A percentile compares a stretch with the other conserved stretches of the same genome.
Evolutionary conservation across 129 eudicot genomes (phyloP).

Genomic region (Chrysanthemum lavandulifolium): DNA sequence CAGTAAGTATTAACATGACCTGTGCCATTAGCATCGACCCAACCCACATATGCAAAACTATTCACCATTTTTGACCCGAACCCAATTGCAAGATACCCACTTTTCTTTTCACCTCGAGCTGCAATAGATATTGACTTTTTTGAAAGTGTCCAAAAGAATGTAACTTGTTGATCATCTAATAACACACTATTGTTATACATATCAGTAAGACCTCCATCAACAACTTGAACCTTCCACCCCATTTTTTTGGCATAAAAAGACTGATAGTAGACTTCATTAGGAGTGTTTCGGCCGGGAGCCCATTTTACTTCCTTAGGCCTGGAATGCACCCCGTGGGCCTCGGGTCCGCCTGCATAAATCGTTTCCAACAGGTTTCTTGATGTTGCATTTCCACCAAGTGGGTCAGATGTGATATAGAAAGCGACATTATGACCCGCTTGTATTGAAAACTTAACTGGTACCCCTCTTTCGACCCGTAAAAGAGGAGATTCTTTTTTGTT

Average conservation of each 20-base stretch:
- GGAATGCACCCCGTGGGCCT: constrained; percentile 79
- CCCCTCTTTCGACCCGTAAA: constrained; percentile 95
- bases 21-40: constrained; percentile 72
- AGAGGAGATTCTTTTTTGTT: constrained; percentile 89
- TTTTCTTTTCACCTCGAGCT: constrained; percentile 82
- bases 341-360: constrained; percentile 80
- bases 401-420: constrained; percentile 83
- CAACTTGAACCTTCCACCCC: constrained; percentile 97
- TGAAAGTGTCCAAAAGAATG: constrained; percentile 80
- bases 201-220: constrained; percentile 89
- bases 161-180: constrained; percentile 90
- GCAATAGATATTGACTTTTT: constrained; percentile 81
- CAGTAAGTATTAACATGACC: constrained; percentile 81
- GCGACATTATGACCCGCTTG: constrained; percentile 97
- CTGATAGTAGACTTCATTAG: constrained; percentile 78
- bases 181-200: constrained; percentile 89
- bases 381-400: constrained; percentile 93
- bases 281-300: constrained; percentile 89
- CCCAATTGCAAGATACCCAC: constrained; percentile 90
- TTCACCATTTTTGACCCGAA: constrained; percentile 87
- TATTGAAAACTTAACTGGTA: constrained; percentile 72
- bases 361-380: constrained; percentile 62
- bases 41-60: constrained; percentile 89
- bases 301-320: constrained; percentile 66
- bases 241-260: constrained; percentile 67